Evolutionary conservation across 2,329 filamentous ascomycete species (phyloP), one percentile per base, ranked within the genome.

Genomic region (Diaporthe sp.): DNA sequence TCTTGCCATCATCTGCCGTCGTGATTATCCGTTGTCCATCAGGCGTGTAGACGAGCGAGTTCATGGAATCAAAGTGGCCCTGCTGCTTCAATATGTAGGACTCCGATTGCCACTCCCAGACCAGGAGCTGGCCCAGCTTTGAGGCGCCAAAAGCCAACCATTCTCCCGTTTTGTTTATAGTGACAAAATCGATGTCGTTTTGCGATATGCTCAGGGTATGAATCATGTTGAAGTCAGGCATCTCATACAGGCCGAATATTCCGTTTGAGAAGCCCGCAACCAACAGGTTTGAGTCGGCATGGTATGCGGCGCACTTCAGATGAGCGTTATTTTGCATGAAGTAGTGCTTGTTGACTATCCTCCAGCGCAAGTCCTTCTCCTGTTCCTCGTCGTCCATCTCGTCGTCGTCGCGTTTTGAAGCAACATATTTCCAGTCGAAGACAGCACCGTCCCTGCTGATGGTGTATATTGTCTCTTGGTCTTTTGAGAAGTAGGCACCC

Each of bases 71-170:
- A 78, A 98, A 96, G 85, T 99, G 97, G 0, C 96, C 97, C 84
- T 98, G 97, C 82, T 99, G 97, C 85, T 99, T 99, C 65, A 99
- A 88, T 75, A 99, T 97, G 84, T 99, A 99, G 8, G 96, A 98
- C 84, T 99, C 97, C 0, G 97, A 99, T 83, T 98, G 96, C 96
- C 97, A 99, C 84, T 99, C 97, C 97, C 97, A 99, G 5, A 99
- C 97, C 5, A 99, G 87, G n/a, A 99, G 88, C 82, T 99, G 97
- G 0, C 97, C 97, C 7, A 98, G 89, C 81, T 97, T 97, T 2
- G 97, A 98, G 0, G 97, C 97, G 20, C 96, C 97, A 83, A 99
- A 98, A 0, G 97, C 97, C 31, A 99, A 87, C 97, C 97, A 99
- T 86, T 98, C 96, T 71, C 97, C 97, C 44, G 93, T 94, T 83